Evolutionary conservation across 148 eudicot genomes (phyloP).

Genomic region (Amaranthus palmeri): DNA sequence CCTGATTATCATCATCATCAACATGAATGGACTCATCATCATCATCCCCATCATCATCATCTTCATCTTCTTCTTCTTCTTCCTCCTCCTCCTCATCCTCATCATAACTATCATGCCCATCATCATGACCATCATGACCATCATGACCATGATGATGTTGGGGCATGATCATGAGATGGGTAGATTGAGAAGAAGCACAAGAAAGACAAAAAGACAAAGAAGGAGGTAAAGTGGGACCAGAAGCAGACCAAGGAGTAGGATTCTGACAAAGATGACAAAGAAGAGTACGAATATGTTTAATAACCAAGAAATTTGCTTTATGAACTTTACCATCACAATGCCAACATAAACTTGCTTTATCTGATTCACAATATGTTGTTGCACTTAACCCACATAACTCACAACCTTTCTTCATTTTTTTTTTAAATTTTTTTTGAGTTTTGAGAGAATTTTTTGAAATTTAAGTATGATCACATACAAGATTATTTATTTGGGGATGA

Average conservation of each 20-base stretch:
- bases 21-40: no score
- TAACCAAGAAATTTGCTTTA: conserved; percentile 44
- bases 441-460: not conserved
- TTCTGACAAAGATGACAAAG: conserved; percentile 42
- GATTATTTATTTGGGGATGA: not conserved
- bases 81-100: not conserved
- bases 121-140: not conserved
- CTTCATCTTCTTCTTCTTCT: not conserved
- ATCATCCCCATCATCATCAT: conserved; percentile 15
- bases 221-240: conserved; percentile 31
- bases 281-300: conserved; percentile 29
- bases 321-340: conserved; percentile 48
- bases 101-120: not conserved
- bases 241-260: conserved; percentile 44
- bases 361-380: conserved; percentile 36
- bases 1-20: conserved; percentile 29
- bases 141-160: not conserved
- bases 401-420: conserved; percentile 19
- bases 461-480: not conserved
- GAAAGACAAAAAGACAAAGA: conserved; percentile 14
- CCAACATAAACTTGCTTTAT: conserved; percentile 36
- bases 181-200: conserved; percentile 1
- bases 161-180: not conserved
- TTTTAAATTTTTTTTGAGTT: not conserved
- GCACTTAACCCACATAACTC: conserved; percentile 35